Percentiles rank a stretch among this genome's conserved stretches.
Evolutionary conservation across 2,329 filamentous ascomycete genomes (phyloP).

Genomic region (Helminthosporium solani): DNA sequence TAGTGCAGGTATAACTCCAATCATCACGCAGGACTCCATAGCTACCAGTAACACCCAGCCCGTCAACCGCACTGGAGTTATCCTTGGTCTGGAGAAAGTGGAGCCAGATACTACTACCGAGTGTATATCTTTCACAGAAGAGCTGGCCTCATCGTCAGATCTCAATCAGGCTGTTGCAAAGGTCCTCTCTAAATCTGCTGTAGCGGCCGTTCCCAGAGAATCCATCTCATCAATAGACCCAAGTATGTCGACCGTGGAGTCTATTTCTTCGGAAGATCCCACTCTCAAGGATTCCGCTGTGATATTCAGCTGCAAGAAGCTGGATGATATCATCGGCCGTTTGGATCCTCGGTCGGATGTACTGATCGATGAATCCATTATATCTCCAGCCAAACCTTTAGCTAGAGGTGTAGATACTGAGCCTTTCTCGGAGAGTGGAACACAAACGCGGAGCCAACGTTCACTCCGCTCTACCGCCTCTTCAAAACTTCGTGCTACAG

Average conservation of each 20-base stretch:
- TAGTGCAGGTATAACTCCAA: slow-evolving; percentile 20
- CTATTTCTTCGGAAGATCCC: slow-evolving; percentile 5
- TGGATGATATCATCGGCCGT: neutral
- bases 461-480: slow-evolving; percentile 21
- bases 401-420: slow-evolving; percentile 13
- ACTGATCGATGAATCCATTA: neutral
- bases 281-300: slow-evolving; percentile 15
- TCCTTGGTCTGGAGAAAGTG: slow-evolving; percentile 3
- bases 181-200: neutral
- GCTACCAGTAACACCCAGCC: neutral
- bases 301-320: slow-evolving; percentile 16
- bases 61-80: slow-evolving; percentile 5
- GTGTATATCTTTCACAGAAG: neutral
- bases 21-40: slow-evolving; percentile 5
- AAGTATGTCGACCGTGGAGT: slow-evolving; percentile 22
- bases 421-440: slow-evolving; percentile 3
- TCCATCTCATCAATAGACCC: slow-evolving; percentile 7
- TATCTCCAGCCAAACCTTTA: neutral
- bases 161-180: slow-evolving; percentile 1
- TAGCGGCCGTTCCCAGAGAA: neutral
- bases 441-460: slow-evolving; percentile 10
- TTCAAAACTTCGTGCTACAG: slow-evolving; percentile 35
- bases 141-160: neutral
- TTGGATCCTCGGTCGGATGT: neutral
- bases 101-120: neutral